Conservation (phyloP, 2,329 filamentous ascomycete genomes). For the Acephala macrosclerotiorum region DNA sequence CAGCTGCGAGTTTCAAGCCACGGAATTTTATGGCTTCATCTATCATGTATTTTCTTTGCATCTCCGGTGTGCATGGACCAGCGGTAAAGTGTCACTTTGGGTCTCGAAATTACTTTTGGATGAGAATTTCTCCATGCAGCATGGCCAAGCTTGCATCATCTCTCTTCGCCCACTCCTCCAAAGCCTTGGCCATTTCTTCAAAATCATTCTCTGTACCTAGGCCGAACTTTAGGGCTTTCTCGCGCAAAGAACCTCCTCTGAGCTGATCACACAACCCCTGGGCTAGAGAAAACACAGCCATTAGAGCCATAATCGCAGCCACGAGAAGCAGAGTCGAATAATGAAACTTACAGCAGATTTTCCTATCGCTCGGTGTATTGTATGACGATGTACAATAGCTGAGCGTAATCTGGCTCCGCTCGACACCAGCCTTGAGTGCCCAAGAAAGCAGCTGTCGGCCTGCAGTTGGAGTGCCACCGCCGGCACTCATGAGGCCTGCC, state of each 20-base stretch:
- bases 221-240: slow-evolving; percentile 34
- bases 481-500: slow-evolving; percentile 28
- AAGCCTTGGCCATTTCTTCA: slow-evolving; percentile 40
- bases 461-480: slow-evolving; percentile 37
- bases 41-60: too few species aligned
- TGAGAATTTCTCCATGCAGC: slow-evolving; percentile 39
- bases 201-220: slow-evolving; percentile 36
- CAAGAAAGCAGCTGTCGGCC: slow-evolving; percentile 43
- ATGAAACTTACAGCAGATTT: slow-evolving; percentile 35
- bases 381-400: slow-evolving; percentile 37
- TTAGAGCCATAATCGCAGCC: slow-evolving; percentile 5
- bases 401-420: slow-evolving; percentile 29
- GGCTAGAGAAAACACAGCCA: slow-evolving; percentile 26
- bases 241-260: slow-evolving; percentile 35
- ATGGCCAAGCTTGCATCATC: slow-evolving; percentile 39
- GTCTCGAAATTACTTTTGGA: slow-evolving; percentile 33
- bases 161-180: slow-evolving; percentile 38
- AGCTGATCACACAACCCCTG: slow-evolving; percentile 34
- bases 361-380: slow-evolving; percentile 32
- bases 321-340: slow-evolving; percentile 21
- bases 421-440: slow-evolving; percentile 40
- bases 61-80: not conserved
- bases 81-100: not conserved
- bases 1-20: too few species aligned
- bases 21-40: too few species aligned